phyloP scores from a whole-genome alignment of 257 asterid genomes.

The Echites panduratus region DNA sequence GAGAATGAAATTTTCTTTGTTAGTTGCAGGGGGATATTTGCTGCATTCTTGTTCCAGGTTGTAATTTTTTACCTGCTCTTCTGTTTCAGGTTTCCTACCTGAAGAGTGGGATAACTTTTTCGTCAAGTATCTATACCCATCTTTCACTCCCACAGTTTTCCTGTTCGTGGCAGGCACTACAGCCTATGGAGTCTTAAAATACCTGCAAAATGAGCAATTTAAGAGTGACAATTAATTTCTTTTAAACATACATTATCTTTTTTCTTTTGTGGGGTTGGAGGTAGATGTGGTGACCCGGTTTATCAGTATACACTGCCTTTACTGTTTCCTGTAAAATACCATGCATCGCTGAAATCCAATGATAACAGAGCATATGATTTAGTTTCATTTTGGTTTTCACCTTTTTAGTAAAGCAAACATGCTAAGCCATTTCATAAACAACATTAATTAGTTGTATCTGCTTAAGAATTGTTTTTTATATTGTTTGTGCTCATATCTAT shows the following conservation, averaged over 20 bases:
- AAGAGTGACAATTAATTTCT: conserved; percentile 11
- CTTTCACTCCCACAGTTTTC: conserved; percentile 90
- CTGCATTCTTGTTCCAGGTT: not conserved
- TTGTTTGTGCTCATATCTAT: not conserved
- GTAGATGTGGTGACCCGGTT: not conserved
- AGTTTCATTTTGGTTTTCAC: not conserved
- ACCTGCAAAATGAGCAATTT: conserved; percentile 57
- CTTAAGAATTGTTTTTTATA: not conserved
- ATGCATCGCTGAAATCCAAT: not conserved
- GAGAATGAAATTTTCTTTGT: not conserved
- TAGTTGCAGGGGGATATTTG: not conserved
- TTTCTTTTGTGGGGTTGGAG: too few species aligned
- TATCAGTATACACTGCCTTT: not conserved
- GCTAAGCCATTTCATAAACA: not conserved
- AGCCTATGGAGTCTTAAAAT: conserved; percentile 69
- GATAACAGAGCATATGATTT: not conserved
- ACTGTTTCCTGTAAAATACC: conserved; percentile 8
- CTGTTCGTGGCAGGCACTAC: conserved; percentile 86
- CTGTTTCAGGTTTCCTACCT: conserved; percentile 76
- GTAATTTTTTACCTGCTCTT: conserved; percentile 5
- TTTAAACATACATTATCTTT: not conserved
- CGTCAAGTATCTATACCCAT: conserved; percentile 80
- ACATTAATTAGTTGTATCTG: not conserved
- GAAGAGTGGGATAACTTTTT: conserved; percentile 74
- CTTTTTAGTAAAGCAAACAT: not conserved